phyloP scores from a whole-genome alignment of 2,329 filamentous ascomycete species.

The Didymella pomorum region DNA sequence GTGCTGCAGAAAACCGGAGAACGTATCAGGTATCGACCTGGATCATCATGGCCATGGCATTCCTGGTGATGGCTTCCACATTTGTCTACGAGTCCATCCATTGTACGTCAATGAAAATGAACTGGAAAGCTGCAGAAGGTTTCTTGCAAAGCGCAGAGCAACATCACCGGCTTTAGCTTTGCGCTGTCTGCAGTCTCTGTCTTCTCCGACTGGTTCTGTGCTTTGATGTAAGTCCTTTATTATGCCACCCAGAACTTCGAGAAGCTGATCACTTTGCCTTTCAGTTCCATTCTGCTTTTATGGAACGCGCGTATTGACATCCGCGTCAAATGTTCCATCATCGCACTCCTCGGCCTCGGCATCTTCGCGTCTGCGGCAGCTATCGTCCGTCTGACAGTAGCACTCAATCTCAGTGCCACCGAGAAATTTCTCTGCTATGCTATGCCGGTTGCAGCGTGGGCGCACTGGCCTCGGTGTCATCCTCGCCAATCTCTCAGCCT shows the following conservation, averaged over 20 bases:
- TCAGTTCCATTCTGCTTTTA: slow-evolving; percentile 28
- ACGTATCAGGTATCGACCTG: slow-evolving; percentile 37
- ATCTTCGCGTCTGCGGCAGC: slow-evolving; percentile 34
- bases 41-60: slow-evolving; percentile 35
- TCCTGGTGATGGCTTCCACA: slow-evolving; percentile 42
- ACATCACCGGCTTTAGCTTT: slow-evolving; percentile 25
- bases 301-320: slow-evolving; percentile 34
- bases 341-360: slow-evolving; percentile 26
- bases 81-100: slow-evolving; percentile 43
- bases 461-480: slow-evolving; percentile 14
- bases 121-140: slow-evolving; percentile 35
- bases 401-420: slow-evolving; percentile 38
- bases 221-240: slow-evolving; percentile 33
- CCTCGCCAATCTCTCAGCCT: slow-evolving; percentile 24
- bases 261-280: neutral
- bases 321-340: slow-evolving; percentile 31
- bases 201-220: slow-evolving; percentile 47
- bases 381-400: slow-evolving; percentile 49
- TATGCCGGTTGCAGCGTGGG: slow-evolving; percentile 23
- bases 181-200: slow-evolving; percentile 45
- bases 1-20: slow-evolving; percentile 41
- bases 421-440: slow-evolving; percentile 23
- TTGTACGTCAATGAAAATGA: slow-evolving; percentile 35
- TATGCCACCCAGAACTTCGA: neutral
- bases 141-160: slow-evolving; percentile 20